A percentile compares a stretch with the other conserved stretches of the same genome.
Conservation (phyloP, 495 filamentous ascomycete genomes). For the Aspergillus hancockii region DNA sequence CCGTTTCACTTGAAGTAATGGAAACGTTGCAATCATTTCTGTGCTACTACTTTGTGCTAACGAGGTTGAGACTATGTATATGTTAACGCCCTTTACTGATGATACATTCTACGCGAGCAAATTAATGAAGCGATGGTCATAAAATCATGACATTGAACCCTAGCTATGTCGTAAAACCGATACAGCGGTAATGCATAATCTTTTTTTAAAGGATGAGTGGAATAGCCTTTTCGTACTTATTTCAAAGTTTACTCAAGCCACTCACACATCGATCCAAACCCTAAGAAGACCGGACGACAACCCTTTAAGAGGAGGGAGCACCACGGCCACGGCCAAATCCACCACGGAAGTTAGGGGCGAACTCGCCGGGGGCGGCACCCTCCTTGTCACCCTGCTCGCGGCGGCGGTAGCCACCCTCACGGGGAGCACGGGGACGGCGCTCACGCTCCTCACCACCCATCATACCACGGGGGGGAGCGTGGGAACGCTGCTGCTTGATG, state of each 20-base stretch:
- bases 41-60: no score
- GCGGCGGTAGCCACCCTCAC: constrained; percentile 91
- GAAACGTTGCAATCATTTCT: background rate
- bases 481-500: constrained; percentile 99
- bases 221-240: constrained; percentile 32
- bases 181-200: constrained; percentile 27
- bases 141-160: constrained; percentile 35
- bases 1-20: background rate
- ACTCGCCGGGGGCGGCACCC: constrained; percentile 91
- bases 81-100: no score
- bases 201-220: constrained; percentile 32
- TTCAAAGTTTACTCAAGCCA: constrained; percentile 34
- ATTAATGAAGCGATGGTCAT: constrained; percentile 27
- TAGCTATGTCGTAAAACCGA: constrained; percentile 35
- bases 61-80: no score
- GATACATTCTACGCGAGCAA: background rate
- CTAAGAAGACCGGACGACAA: constrained; percentile 42
- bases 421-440: constrained; percentile 78
- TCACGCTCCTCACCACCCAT: constrained; percentile 89
- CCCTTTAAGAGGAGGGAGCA: constrained; percentile 64
- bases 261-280: constrained; percentile 28
- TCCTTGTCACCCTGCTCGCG: constrained; percentile 84
- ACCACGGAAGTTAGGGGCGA: constrained; percentile 94
- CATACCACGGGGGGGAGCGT: constrained; percentile 98
- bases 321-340: constrained; percentile 90